Base-by-base conservation (phyloP, 176 grass and related monocot species). In the Zoysia pacifica region DNA sequence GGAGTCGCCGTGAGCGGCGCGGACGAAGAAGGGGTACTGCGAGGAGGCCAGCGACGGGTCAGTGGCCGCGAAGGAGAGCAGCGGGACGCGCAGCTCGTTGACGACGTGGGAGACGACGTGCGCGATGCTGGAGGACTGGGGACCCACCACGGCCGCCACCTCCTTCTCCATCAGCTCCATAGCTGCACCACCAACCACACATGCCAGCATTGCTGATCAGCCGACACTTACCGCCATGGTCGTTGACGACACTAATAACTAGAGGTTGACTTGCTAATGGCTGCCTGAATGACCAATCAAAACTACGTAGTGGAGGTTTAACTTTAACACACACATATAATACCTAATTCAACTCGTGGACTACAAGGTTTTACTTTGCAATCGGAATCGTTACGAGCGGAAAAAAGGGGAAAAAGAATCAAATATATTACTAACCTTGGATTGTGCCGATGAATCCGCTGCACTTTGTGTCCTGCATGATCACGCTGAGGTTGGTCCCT, bases 371-470 rank as follows among this genome's bases (percentile, higher is more conserved):
- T 59, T 19, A 4, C 18, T 59, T 20, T 20, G 28, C 28, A 28
- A 28, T 28, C 28, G 28, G 28, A 28, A 0, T 28, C 28, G 28
- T 28, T 28, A 28, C 28, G 0, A 28, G 28, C 28, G 28, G 28
- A 0, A 28, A 28, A 28, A 28, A 28, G 28, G 28, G 28, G 28
- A 28, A 28, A 28, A 28, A 28, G 28, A 28, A 28, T 28, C 28
- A 28, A 28, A 28, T 28, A 28, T 28, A 28, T 28, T 28, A 28
- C 28, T 28, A 28, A 28, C 95, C 95, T 94, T 86, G 90, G 65
- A 93, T 81, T 19, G 84, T 83, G 78, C 96, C 92, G 68, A 98
- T 67, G 84, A 98, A 98, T n/a, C 83, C 92, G 73, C 81, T 94
- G 86, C 96, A 98, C 75, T 87, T 98, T 49, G 90, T 82, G 73